Percentiles rank a stretch among this genome's conserved stretches.
These are phyloP conservation scores for Caryocar brasiliense DNA, from an alignment of 441 rosid species.

Conservation along the genomic window DNA sequence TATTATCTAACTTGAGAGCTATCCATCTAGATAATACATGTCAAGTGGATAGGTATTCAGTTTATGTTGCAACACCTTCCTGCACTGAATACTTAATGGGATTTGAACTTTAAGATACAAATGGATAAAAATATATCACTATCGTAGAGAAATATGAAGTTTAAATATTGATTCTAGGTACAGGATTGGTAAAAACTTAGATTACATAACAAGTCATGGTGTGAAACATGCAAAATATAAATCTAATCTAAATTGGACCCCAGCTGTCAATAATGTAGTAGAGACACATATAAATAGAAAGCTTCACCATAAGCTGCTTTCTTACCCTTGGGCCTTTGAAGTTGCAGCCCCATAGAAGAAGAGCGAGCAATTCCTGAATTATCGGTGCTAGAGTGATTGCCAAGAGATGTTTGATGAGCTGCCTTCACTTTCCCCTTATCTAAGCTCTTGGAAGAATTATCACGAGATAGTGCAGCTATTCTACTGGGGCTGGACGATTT, in stretches of 20 bases:
- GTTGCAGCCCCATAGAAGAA: constrained; percentile 31
- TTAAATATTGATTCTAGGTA: no score
- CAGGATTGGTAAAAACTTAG: no score
- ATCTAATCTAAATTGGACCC: no score
- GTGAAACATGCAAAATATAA: background rate
- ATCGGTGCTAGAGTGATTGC: constrained; percentile 28
- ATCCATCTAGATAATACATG: background rate
- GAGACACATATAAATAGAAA: no score
- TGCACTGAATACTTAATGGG: no score
- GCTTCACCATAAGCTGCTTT: constrained; percentile 4
- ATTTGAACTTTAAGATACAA: no score
- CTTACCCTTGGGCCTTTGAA: constrained; percentile 60
- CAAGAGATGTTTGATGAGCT: constrained; percentile 34
- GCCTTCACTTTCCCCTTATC: constrained; percentile 59
- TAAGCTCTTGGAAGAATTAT: constrained; percentile 56
- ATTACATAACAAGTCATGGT: no score
- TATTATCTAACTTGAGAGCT: no score
- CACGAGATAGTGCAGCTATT: constrained; percentile 45
- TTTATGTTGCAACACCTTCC: background rate
- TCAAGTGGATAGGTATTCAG: background rate
- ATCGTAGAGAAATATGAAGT: no score
- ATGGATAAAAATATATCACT: no score
- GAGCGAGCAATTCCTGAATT: constrained; percentile 36
- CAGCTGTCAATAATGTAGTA: no score
- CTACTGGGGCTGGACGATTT: constrained; percentile 44